phyloP scores from a whole-genome alignment of 768 basidiomycete species.

The Psilocybe tampanensis region DNA sequence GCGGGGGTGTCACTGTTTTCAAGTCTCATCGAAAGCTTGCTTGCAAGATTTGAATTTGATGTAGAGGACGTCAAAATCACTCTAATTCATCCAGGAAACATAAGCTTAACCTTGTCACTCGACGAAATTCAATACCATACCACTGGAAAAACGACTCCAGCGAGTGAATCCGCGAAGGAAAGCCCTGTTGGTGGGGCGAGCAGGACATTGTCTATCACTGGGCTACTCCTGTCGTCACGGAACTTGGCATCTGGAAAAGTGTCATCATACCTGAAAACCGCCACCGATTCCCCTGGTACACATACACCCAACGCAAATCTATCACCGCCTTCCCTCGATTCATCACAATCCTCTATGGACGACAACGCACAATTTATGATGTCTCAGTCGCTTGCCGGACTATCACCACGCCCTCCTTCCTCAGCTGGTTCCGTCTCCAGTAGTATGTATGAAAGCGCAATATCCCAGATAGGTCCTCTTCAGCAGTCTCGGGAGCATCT shows the following conservation, averaged over 20 bases:
- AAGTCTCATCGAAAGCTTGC: conserved; percentile 74
- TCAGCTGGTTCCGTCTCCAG: conserved; percentile 51
- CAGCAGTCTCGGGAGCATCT: background rate
- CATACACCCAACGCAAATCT: conserved; percentile 26
- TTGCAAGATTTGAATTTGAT: conserved; percentile 79
- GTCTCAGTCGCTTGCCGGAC: conserved; percentile 72
- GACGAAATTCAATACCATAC: conserved; percentile 62
- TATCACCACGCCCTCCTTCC: conserved; percentile 53
- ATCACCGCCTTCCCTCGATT: conserved; percentile 45
- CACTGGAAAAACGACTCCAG: conserved; percentile 24
- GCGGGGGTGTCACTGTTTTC: conserved; percentile 82
- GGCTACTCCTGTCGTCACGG: conserved; percentile 52
- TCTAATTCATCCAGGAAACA: conserved; percentile 63
- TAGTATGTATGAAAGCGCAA: conserved; percentile 81
- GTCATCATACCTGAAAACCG: conserved; percentile 11
- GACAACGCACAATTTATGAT: conserved; percentile 66
- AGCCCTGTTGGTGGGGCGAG: conserved; percentile 27
- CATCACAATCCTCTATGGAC: conserved; percentile 64
- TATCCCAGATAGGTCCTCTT: conserved; percentile 36
- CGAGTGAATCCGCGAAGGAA: conserved; percentile 5
- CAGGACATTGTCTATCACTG: conserved; percentile 58
- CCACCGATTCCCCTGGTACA: conserved; percentile 20
- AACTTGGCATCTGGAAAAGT: conserved; percentile 5
- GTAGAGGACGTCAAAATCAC: conserved; percentile 69
- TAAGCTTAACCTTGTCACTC: conserved; percentile 62